These are phyloP conservation scores for Athelia sp. DNA, from an alignment of 1,284 basidiomycete genomes.

Conservation along the genomic window DNA sequence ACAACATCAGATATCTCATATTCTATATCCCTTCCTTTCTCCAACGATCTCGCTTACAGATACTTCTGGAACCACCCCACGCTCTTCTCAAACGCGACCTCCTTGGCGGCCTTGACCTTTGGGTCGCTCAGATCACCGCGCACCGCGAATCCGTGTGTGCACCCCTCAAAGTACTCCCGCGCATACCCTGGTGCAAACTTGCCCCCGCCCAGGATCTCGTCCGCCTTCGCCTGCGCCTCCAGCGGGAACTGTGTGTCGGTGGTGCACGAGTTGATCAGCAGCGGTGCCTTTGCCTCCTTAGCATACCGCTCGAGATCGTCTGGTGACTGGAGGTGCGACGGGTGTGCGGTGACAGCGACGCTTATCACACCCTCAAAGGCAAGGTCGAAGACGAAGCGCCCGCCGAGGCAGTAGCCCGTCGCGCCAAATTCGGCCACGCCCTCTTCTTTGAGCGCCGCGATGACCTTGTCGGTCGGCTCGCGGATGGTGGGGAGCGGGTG, in stretches of 20 bases:
- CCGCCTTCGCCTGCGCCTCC: conserved; percentile 24
- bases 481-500: conserved; percentile 19
- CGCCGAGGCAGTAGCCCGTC: conserved; percentile 28
- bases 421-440: conserved; percentile 20
- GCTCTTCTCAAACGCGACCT: conserved; percentile 25
- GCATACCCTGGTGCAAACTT: conserved; percentile 35
- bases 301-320: conserved; percentile 3
- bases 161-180: conserved; percentile 38
- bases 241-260: conserved; percentile 27
- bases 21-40: background rate
- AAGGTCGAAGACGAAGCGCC: conserved; percentile 8
- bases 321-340: background rate
- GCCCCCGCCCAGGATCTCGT: conserved; percentile 35
- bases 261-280: conserved; percentile 40
- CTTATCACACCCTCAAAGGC: conserved; percentile 2
- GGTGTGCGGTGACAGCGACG: conserved; percentile 1
- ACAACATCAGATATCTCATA: no score
- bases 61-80: conserved; percentile 17
- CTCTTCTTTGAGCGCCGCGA: conserved; percentile 19
- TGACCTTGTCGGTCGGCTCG: conserved; percentile 21
- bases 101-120: conserved; percentile 22
- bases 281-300: conserved; percentile 30
- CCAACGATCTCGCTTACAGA: background rate
- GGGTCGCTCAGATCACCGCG: conserved; percentile 28
- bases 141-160: conserved; percentile 51